These are phyloP conservation scores for Xylaria sp. DNA, from an alignment of 2,329 filamentous ascomycete genomes.

Conservation along the genomic window DNA sequence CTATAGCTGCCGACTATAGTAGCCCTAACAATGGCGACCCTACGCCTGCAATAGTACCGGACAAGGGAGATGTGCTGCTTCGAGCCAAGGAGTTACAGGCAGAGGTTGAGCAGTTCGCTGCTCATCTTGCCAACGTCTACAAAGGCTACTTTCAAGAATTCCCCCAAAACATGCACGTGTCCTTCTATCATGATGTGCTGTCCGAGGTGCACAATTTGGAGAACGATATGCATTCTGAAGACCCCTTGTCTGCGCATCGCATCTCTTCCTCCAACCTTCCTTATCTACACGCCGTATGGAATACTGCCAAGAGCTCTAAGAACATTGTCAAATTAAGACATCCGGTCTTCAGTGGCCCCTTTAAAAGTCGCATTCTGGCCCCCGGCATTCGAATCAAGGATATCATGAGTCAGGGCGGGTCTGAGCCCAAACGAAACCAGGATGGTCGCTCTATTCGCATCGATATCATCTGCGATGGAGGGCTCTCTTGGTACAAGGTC, in stretches of 20 bases:
- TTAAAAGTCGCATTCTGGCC: conserved; percentile 43
- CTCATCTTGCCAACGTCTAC: conserved; percentile 42
- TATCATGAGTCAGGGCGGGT: conserved; percentile 44
- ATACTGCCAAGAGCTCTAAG: conserved; percentile 45
- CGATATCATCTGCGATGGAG: conserved; percentile 47
- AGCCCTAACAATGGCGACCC: conserved; percentile 9
- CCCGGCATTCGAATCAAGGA: conserved; percentile 44
- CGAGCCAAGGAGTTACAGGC: conserved; percentile 38
- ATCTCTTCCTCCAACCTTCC: conserved; percentile 46
- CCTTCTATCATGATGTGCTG: conserved; percentile 40
- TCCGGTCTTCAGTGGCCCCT: conserved; percentile 42
- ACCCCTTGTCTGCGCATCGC: conserved; percentile 40
- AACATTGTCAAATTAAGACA: conserved; percentile 47
- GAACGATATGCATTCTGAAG: conserved; percentile 35
- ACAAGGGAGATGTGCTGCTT: conserved; percentile 16
- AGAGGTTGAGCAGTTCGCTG: conserved; percentile 42
- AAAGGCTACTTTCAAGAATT: conserved; percentile 46
- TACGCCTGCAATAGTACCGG: neutral
- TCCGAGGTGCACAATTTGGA: conserved; percentile 41
- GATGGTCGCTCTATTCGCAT: conserved; percentile 39
- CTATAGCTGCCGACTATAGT: neutral
- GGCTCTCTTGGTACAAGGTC: conserved; percentile 49
- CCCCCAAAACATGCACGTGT: conserved; percentile 41
- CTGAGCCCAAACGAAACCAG: conserved; percentile 40
- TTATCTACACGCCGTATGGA: conserved; percentile 47